A percentile compares a stretch with the other conserved stretches of the same genome.
Conservation (phyloP, 1,284 basidiomycete genomes). For the Anthracocystis panici-leucophaei region DNA sequence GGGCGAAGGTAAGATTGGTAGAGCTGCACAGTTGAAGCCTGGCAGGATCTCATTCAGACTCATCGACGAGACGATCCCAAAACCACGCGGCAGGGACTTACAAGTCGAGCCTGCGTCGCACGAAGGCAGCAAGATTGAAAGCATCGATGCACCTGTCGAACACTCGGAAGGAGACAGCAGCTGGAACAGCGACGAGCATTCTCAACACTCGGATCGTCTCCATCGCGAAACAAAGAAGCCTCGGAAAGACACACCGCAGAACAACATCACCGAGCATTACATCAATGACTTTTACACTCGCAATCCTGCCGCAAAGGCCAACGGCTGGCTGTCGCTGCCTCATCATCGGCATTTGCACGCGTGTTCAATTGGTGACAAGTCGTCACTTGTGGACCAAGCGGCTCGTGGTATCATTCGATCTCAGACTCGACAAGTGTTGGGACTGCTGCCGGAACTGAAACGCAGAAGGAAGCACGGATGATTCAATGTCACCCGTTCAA, state of each 20-base stretch:
- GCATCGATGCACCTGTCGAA: not conserved
- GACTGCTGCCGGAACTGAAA: not conserved
- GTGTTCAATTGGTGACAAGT: too few relatives aligned
- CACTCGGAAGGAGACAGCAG: not conserved
- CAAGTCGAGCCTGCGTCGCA: not conserved
- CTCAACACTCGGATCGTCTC: slow-evolving; percentile 13
- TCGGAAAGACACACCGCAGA: not conserved
- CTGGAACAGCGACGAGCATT: slow-evolving; percentile 28
- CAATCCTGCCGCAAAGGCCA: slow-evolving; percentile 35
- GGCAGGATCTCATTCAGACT: slow-evolving; percentile 26
- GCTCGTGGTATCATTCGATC: slow-evolving; percentile 6
- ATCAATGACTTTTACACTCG: slow-evolving; percentile 28
- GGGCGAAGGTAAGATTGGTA: slow-evolving; percentile 27
- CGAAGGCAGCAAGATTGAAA: not conserved
- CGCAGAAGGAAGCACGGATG: not conserved
- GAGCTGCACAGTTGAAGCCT: slow-evolving; percentile 19
- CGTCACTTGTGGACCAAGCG: not conserved
- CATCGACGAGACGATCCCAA: not conserved
- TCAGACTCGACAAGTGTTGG: not conserved
- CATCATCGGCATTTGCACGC: slow-evolving; percentile 21
- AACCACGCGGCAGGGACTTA: not conserved
- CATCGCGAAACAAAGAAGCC: slow-evolving; percentile 5
- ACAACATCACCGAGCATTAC: not conserved
- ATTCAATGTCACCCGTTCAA: not conserved
- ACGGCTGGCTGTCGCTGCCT: slow-evolving; percentile 39